Conservation (phyloP, 2,329 filamentous ascomycete species). For the Alternaria incomplexa region DNA sequence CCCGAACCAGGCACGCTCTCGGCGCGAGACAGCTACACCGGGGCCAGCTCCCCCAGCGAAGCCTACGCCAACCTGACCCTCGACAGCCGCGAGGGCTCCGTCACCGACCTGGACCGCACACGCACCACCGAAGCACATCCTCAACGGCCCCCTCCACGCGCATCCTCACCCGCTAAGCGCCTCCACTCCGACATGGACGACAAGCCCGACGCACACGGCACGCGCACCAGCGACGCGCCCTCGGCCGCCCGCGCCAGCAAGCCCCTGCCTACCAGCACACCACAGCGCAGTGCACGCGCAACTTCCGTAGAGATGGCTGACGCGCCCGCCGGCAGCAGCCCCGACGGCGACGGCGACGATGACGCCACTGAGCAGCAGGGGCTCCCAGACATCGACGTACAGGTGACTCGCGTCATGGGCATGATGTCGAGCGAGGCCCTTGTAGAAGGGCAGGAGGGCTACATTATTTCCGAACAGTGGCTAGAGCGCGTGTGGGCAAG, state of each 20-base stretch:
- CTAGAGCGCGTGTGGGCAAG: constrained; percentile 58
- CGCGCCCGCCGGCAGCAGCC: constrained; percentile 35
- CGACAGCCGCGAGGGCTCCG: constrained; percentile 50
- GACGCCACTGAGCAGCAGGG: constrained; percentile 25
- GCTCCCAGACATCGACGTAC: constrained; percentile 61
- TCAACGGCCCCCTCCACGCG: constrained; percentile 45
- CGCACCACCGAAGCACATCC: constrained; percentile 24
- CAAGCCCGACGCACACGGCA: constrained; percentile 11
- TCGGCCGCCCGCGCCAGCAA: constrained; percentile 37
- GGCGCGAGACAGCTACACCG: constrained; percentile 46
- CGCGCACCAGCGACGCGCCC: constrained; percentile 27
- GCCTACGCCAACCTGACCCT: constrained; percentile 61
- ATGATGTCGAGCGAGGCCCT: constrained; percentile 63
- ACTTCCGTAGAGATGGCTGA: constrained; percentile 55
- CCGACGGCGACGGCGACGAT: constrained; percentile 37
- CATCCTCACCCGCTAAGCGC: constrained; percentile 62
- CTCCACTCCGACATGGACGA: constrained; percentile 62
- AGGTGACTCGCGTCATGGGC: constrained; percentile 74
- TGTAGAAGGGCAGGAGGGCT: constrained; percentile 73
- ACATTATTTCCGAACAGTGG: constrained; percentile 81
- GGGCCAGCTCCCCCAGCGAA: constrained; percentile 57
- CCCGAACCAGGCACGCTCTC: constrained; percentile 28
- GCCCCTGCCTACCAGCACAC: constrained; percentile 14
- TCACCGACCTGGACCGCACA: constrained; percentile 34
- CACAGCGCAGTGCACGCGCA: constrained; percentile 40